Percentiles rank a stretch among this genome's conserved stretches.
These are phyloP conservation scores for Vaccinium macrocarpon DNA, from an alignment of 148 eudicot genomes.

Conservation along the genomic window DNA sequence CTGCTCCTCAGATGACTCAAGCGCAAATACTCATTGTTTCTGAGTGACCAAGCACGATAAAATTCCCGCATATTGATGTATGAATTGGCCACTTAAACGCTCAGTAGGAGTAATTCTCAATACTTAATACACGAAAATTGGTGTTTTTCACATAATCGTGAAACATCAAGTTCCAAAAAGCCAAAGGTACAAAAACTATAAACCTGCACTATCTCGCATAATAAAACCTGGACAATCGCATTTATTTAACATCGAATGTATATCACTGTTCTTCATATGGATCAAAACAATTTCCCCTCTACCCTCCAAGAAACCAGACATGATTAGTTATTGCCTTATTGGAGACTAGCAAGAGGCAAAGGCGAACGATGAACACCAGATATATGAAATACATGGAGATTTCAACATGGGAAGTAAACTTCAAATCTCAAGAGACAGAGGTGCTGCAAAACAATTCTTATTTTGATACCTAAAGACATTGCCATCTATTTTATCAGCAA, in stretches of 20 bases:
- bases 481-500: background rate
- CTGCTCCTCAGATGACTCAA: background rate
- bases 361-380: background rate
- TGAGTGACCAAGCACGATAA: background rate
- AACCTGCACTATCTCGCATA: background rate
- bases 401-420: background rate
- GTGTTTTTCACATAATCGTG: background rate
- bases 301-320: background rate
- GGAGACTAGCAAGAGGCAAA: background rate
- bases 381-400: background rate
- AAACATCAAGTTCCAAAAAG: background rate
- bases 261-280: background rate
- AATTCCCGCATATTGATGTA: background rate
- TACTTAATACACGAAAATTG: background rate
- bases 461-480: background rate
- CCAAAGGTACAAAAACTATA: background rate
- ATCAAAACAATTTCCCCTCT: background rate
- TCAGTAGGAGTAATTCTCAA: background rate
- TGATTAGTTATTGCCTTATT: background rate
- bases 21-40: background rate
- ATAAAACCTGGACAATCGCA: background rate
- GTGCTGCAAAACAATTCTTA: background rate
- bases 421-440: background rate
- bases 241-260: background rate
- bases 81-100: background rate